Evolutionary conservation across 768 basidiomycete species (phyloP), one percentile per base, ranked within the genome.

Genomic region (Termitomyces sp.): DNA sequence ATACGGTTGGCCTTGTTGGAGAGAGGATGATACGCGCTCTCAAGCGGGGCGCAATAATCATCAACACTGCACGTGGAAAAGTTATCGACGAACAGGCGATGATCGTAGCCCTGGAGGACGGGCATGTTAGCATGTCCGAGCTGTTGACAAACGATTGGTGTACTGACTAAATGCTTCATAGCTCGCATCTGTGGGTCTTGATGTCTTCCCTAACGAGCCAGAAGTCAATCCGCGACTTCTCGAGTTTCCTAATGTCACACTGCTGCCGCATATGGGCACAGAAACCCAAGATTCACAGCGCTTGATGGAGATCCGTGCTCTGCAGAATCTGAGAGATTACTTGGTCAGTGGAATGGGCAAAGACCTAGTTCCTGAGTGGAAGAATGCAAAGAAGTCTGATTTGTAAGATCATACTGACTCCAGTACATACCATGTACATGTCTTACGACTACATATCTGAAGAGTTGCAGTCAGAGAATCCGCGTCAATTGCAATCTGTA

Each of bases 211-310:
- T 10, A 79, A 94, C 72, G 92, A 94, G 66, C 93, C 94, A 1
- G 69, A 80, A 47, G 84, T 93, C 42, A 88, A 93, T 64, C 87
- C 90, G 4, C 82, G 86, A 29, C 73, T 96, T 34, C 77, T 94
- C 55, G 81, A 82, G n/a, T 90, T 92, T 71, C 85, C 88, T 9
- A 85, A 93, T 61, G 86, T 92, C 60, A 88, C 88, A 31, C 77
- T 98, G 9, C 79, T 98, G 20, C 95, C 94, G 0, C 95, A 96
- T 70, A 87, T 96, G 86, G 95, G 94, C 7, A 94, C 92, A 0
- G 86, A 91, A 69, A 94, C 83, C 54, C 82, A 84, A 61, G 93
- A 94, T 65, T 81, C 88, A 6, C 88, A 91, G 68, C 79, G 78
- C 57, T 80, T 80, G 68, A 94, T 94, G 92, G 92, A 94, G 73